phyloP scores from a whole-genome alignment of 345 rosid genomes.

The Aethionema arabicum region DNA sequence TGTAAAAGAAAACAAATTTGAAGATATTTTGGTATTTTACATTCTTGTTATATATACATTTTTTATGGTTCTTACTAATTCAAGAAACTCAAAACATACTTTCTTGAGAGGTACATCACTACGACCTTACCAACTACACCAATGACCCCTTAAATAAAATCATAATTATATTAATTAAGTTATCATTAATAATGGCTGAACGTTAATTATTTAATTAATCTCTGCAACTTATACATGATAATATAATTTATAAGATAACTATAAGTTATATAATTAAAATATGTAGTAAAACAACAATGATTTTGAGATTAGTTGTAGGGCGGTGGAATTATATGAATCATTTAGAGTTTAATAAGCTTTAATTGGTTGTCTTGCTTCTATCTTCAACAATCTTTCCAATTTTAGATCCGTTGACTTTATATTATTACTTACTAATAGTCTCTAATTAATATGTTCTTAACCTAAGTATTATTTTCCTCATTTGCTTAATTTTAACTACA shows the following conservation, averaged over 20 bases:
- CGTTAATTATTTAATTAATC: neutral
- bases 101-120: neutral
- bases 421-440: conserved; percentile 15
- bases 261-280: neutral
- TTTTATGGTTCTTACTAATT: conserved; percentile 12
- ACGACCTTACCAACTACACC: conserved; percentile 30
- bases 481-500: no score
- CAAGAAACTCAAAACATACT: conserved; percentile 11
- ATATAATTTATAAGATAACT: conserved; percentile 5
- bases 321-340: conserved; percentile 33
- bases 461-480: conserved; percentile 7
- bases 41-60: neutral
- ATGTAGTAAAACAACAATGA: conserved; percentile 14
- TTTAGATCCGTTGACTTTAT: conserved; percentile 32
- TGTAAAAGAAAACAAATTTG: neutral
- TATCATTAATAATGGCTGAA: neutral
- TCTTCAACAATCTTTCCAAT: conserved; percentile 25
- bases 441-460: neutral
- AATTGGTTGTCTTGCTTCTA: conserved; percentile 29
- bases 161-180: conserved; percentile 18
- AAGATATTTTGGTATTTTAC: conserved; percentile 18
- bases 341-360: conserved; percentile 29
- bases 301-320: conserved; percentile 27
- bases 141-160: conserved; percentile 17
- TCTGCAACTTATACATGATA: conserved; percentile 12